phyloP scores from a whole-genome alignment of 192 early-diverging fungal species.

The Backusella macrospora region DNA sequence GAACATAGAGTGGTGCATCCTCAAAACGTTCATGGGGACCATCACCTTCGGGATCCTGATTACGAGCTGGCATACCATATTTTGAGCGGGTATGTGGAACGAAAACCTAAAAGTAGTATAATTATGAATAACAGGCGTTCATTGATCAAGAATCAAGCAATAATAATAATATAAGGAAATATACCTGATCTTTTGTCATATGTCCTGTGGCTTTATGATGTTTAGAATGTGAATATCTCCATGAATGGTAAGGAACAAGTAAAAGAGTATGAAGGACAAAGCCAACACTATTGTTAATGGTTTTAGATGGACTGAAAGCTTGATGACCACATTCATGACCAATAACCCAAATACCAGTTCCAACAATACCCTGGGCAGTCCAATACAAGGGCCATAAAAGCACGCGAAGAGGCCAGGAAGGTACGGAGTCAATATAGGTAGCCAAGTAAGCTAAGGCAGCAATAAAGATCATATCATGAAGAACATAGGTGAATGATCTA shows the following conservation, averaged over 20 bases:
- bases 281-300: constrained; percentile 88
- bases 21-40: constrained; percentile 58
- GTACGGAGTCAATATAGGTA: constrained; percentile 58
- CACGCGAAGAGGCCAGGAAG: constrained; percentile 49
- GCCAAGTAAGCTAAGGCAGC: constrained; percentile 69
- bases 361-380: constrained; percentile 80
- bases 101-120: constrained; percentile 70
- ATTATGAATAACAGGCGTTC: neutral
- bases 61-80: constrained; percentile 53
- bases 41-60: constrained; percentile 31
- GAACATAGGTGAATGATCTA: constrained; percentile 77
- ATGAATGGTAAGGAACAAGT: constrained; percentile 93
- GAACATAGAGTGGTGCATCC: constrained; percentile 70
- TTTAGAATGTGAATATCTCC: constrained; percentile 88
- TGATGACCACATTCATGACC: constrained; percentile 95
- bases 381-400: constrained; percentile 82
- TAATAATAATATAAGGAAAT: neutral
- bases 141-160: no score
- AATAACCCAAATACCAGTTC: constrained; percentile 89
- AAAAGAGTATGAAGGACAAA: constrained; percentile 88
- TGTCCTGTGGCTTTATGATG: constrained; percentile 94
- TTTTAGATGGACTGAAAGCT: constrained; percentile 80
- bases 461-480: constrained; percentile 74
- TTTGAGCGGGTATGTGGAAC: constrained; percentile 65
- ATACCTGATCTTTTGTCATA: constrained; percentile 84